Percentiles rank a stretch among this genome's conserved stretches.
Evolutionary conservation across 176 grass and related monocot genomes (phyloP).

Genomic region (Cenchrus fungigraminus): DNA sequence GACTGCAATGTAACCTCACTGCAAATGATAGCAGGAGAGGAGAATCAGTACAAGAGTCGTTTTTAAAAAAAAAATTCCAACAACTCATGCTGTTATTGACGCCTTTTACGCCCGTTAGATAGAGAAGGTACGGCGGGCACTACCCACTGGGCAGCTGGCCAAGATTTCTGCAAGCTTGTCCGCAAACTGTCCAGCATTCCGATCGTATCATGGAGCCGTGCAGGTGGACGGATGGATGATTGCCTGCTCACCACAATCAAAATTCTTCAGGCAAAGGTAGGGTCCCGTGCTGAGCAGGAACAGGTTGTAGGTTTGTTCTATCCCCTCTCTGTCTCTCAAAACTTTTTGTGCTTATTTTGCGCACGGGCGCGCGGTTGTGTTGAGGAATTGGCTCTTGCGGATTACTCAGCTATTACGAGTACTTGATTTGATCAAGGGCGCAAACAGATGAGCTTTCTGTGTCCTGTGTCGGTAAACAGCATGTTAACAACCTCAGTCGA

Average conservation of each 20-base stretch:
- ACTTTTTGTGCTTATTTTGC: not conserved
- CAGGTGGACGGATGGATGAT: not conserved
- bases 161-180: conserved; percentile 40
- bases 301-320: conserved; percentile 20
- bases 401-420: not conserved
- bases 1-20: conserved; percentile 34
- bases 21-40: conserved; percentile 12
- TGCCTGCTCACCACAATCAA: too few species aligned
- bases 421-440: not conserved
- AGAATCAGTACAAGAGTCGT: conserved; percentile 24
- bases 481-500: not conserved
- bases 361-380: too few species aligned
- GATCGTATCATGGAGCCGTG: conserved; percentile 6
- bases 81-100: conserved; percentile 19
- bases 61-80: not conserved
- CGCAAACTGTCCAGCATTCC: not conserved
- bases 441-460: not conserved
- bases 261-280: conserved; percentile 10
- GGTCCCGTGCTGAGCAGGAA: conserved; percentile 28
- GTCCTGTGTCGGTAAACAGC: not conserved
- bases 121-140: not conserved
- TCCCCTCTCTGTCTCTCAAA: not conserved
- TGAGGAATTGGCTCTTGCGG: not conserved
- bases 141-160: not conserved
- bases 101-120: not conserved